Evolutionary conservation across 164 flowering plant genomes (phyloP), one percentile per base, ranked within the genome.

Genomic region (Magnolia changhungtana): DNA sequence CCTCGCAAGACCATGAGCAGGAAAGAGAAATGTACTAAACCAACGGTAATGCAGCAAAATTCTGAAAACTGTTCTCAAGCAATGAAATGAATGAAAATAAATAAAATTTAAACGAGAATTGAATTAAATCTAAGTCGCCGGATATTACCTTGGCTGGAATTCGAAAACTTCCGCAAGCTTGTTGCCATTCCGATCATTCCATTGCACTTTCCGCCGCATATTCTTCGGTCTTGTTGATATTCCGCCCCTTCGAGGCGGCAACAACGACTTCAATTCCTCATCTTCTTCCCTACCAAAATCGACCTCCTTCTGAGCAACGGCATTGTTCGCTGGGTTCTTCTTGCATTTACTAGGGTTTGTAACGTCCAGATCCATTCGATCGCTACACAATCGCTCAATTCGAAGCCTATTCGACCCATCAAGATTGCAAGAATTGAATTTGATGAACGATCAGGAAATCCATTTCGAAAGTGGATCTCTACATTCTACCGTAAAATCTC

Each of bases 111-210:
- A 64, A 19, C 67, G 19, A 64, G 24, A n/a, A 21, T n/a, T 64
- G 7, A 37, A 37, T 55, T 11, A 55, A 55, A 55, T 55, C 61
- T 55, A 16, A 37, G 8, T 51, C 21, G 37, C 10, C 0, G 3
- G 31, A 37, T 37, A 50, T 64, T 84, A 88, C 94, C 98, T 96
- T 84, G 97, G 96, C 78, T 89, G 88, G 74, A 88, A 95, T 78
- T 88, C 97, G 80, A 90, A 72, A 37, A 95, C 81, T 83, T 95
- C 90, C 14, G 79, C 91, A 77, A 95, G 95, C 79, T 93, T 89
- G 77, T 87, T 79, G 29, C 98, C 97, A 81, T 87, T 82, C 37
- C 27, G 84, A 86, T 92, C 98, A 78, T 87, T 90, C 98, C 98
- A 95, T 84, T 91, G 97, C 73, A 95, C 98, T 79, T 88, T 94